phyloP scores from a whole-genome alignment of 2,329 filamentous ascomycete species.

The Thielaviopsis euricoi region DNA sequence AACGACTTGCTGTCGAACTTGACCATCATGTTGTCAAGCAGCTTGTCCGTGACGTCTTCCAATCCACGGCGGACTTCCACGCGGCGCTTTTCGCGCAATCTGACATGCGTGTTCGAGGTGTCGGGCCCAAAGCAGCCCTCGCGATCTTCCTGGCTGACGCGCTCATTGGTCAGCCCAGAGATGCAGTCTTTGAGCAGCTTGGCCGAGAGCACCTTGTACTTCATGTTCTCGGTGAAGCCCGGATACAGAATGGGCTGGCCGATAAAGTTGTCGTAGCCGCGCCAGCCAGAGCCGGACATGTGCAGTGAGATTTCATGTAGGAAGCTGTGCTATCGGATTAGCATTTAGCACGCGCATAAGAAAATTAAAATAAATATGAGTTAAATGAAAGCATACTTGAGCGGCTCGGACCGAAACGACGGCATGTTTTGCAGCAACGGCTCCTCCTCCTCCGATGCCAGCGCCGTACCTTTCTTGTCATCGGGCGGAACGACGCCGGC shows the following conservation, averaged over 20 bases:
- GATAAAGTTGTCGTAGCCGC: slow-evolving; percentile 77
- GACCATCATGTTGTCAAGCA: slow-evolving; percentile 94
- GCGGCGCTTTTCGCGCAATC: slow-evolving; percentile 3
- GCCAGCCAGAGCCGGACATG: slow-evolving; percentile 87
- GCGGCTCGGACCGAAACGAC: slow-evolving; percentile 58
- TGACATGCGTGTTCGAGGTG: neutral
- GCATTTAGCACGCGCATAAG: neutral
- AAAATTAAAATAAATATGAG: neutral
- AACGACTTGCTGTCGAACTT: slow-evolving; percentile 95
- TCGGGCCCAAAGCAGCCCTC: slow-evolving; percentile 35
- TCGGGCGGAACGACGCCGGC: slow-evolving; percentile 45
- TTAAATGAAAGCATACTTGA: slow-evolving; percentile 38
- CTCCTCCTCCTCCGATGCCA: slow-evolving; percentile 40
- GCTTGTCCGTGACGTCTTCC: slow-evolving; percentile 64
- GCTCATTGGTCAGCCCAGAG: slow-evolving; percentile 63
- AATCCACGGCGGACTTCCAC: slow-evolving; percentile 39
- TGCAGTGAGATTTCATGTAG: slow-evolving; percentile 86
- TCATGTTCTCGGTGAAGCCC: slow-evolving; percentile 87
- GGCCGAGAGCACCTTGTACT: slow-evolving; percentile 55
- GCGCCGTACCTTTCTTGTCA: slow-evolving; percentile 17
- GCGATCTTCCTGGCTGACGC: slow-evolving; percentile 49
- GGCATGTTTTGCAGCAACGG: slow-evolving; percentile 69
- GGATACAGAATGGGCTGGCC: slow-evolving; percentile 88
- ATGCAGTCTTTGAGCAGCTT: slow-evolving; percentile 62
- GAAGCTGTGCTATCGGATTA: slow-evolving; percentile 43